These are phyloP conservation scores for Brassica hybrid DNA, from an alignment of 441 rosid species.

Conservation along the genomic window DNA sequence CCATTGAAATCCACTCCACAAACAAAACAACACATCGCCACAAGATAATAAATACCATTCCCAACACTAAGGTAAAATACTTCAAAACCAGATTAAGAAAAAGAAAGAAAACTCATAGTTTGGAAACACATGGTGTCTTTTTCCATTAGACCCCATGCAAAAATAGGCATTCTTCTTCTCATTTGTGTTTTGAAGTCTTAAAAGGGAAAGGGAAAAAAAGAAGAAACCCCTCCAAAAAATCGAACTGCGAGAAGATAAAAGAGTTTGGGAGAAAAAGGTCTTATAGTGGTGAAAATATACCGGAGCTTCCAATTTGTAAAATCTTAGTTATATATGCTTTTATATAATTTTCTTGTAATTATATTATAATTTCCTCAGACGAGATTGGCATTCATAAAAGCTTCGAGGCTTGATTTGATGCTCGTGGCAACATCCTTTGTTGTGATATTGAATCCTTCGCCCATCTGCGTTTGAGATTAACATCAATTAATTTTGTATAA, in stretches of 20 bases:
- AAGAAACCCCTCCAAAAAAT: background rate
- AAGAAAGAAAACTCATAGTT: background rate
- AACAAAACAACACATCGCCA: slow-evolving; percentile 9
- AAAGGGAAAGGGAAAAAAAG: background rate
- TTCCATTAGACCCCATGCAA: slow-evolving; percentile 3
- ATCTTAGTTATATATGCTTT: background rate
- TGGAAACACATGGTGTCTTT: slow-evolving; percentile 1
- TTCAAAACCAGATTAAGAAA: background rate
- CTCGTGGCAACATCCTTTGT: slow-evolving; percentile 57
- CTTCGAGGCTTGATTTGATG: slow-evolving; percentile 53
- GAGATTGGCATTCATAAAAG: slow-evolving; percentile 36
- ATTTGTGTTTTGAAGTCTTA: background rate
- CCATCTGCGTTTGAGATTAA: slow-evolving; percentile 56
- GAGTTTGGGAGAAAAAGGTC: background rate
- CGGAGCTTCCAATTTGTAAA: background rate
- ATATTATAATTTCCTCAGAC: background rate
- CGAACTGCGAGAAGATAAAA: background rate
- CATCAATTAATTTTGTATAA: background rate
- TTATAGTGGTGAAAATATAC: background rate
- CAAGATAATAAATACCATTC: slow-evolving; percentile 1
- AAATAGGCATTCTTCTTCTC: background rate
- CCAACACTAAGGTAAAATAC: background rate
- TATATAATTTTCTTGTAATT: background rate
- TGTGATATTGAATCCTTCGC: slow-evolving; percentile 54
- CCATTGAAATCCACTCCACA: background rate